These are phyloP conservation scores for Trichoderma breve DNA, from an alignment of 2,329 filamentous ascomycete genomes.

Conservation along the genomic window DNA sequence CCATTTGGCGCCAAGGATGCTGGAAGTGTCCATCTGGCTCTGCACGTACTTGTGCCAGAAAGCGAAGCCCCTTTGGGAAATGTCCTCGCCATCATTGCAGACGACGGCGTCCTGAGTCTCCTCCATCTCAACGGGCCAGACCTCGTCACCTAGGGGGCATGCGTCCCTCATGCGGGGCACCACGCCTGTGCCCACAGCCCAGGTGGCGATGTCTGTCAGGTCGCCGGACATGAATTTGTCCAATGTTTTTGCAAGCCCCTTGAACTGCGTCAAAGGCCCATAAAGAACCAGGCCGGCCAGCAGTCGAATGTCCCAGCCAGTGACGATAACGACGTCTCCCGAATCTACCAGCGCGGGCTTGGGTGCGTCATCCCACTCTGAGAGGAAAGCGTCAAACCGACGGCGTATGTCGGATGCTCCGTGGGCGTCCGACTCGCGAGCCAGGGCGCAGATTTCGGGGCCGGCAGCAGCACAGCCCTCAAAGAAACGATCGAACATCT, in stretches of 20 bases:
- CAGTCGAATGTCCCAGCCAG: constrained; percentile 31
- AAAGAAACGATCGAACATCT: constrained; percentile 36
- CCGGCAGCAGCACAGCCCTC: constrained; percentile 36
- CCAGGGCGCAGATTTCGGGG: constrained; percentile 31
- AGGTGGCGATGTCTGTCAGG: constrained; percentile 5
- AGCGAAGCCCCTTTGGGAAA: constrained; percentile 23
- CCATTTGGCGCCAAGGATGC: constrained; percentile 36
- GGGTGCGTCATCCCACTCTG: constrained; percentile 30
- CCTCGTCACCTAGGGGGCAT: constrained; percentile 19
- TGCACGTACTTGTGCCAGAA: constrained; percentile 34
- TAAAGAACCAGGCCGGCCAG: constrained; percentile 34
- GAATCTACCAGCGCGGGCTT: constrained; percentile 24
- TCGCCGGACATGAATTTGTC: constrained; percentile 26
- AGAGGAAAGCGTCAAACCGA: constrained; percentile 35
- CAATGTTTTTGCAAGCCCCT: constrained; percentile 19
- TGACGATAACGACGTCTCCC: constrained; percentile 30
- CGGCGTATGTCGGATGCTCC: constrained; percentile 30
- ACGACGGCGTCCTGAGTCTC: constrained; percentile 31
- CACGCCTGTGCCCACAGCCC: background rate
- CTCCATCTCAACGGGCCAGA: too few species aligned
- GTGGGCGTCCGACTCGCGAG: constrained; percentile 25
- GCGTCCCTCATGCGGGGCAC: constrained; percentile 27
- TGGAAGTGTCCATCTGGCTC: constrained; percentile 29
- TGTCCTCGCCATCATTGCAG: constrained; percentile 38
- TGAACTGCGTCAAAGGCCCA: constrained; percentile 26